Conservation (phyloP, 2,329 filamentous ascomycete species). For the Tricladium varicosporioides region DNA sequence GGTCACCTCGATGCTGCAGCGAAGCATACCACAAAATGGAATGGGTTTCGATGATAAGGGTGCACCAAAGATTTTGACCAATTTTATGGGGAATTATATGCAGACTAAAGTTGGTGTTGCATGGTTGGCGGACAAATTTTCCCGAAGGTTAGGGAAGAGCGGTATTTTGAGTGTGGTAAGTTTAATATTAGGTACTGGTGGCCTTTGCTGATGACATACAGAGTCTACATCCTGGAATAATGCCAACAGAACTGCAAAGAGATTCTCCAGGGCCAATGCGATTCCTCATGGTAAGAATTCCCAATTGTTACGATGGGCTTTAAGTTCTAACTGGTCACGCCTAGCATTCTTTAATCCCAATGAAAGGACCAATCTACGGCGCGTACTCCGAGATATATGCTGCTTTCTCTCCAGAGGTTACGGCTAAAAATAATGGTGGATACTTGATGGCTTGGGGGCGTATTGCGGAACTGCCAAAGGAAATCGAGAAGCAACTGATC, state of each 20-base stretch:
- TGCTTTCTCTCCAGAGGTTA: constrained; percentile 34
- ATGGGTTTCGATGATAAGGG: constrained; percentile 28
- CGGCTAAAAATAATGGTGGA: constrained; percentile 34
- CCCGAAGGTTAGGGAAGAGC: constrained; percentile 30
- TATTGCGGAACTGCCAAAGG: constrained; percentile 20
- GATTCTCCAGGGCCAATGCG: constrained; percentile 20
- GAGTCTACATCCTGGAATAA: constrained; percentile 41
- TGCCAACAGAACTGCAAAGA: constrained; percentile 38
- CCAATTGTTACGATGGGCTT: not conserved
- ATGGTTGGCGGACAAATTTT: constrained; percentile 33
- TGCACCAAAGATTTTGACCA: constrained; percentile 17
- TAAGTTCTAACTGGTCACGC: too few species aligned
- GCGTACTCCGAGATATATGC: constrained; percentile 39
- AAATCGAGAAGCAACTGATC: constrained; percentile 23
- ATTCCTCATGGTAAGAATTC: constrained; percentile 20
- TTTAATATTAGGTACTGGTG: too few species aligned
- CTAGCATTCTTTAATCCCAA: too few species aligned
- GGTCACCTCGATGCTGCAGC: constrained; percentile 23
- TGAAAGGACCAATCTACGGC: constrained; percentile 29
- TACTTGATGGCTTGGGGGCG: constrained; percentile 45
- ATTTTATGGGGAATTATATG: constrained; percentile 34
- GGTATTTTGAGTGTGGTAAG: constrained; percentile 36
- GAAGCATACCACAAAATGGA: not conserved
- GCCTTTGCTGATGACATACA: constrained; percentile 11
- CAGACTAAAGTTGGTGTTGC: constrained; percentile 35